Conservation (phyloP, 495 filamentous ascomycete species). For the Aspergillus affinis region DNA sequence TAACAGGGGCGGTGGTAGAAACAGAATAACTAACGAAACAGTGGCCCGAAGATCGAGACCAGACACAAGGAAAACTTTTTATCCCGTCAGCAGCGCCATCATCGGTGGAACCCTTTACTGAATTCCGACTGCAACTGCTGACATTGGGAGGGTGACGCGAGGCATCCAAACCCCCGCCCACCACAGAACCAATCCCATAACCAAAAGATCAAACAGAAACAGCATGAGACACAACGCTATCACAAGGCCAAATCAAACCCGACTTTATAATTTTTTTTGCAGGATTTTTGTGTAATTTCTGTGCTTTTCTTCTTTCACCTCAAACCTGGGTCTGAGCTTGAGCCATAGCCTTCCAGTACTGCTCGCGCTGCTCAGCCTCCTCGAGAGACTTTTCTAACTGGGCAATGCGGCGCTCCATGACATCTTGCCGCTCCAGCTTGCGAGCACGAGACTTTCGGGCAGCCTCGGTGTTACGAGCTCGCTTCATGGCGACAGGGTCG, state of each 20-base stretch:
- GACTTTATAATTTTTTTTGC: slow-evolving; percentile 30
- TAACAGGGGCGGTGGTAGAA: slow-evolving; percentile 14
- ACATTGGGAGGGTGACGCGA: slow-evolving; percentile 25
- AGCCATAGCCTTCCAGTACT: slow-evolving; percentile 60
- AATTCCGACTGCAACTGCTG: slow-evolving; percentile 29
- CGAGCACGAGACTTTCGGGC: slow-evolving; percentile 91
- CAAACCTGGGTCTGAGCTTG: slow-evolving; percentile 37
- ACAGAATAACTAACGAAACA: slow-evolving; percentile 24
- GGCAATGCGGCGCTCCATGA: slow-evolving; percentile 55
- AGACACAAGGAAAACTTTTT: slow-evolving; percentile 31
- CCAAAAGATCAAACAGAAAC: slow-evolving; percentile 17
- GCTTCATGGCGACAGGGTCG: slow-evolving; percentile 83
- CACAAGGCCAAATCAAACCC: slow-evolving; percentile 15
- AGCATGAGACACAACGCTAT: slow-evolving; percentile 11
- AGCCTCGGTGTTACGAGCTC: slow-evolving; percentile 91
- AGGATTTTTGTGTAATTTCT: not conserved
- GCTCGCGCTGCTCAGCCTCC: slow-evolving; percentile 53
- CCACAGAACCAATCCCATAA: slow-evolving; percentile 19
- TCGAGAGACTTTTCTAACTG: slow-evolving; percentile 43
- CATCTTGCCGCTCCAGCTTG: slow-evolving; percentile 68
- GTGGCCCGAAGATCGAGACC: slow-evolving; percentile 10
- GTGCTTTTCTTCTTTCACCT: slow-evolving; percentile 8
- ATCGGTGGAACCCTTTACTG: slow-evolving; percentile 26
- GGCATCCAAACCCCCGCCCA: slow-evolving; percentile 38
- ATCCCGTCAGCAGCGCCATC: slow-evolving; percentile 19